phyloP scores from a whole-genome alignment of 1,139 yeast genomes.

The Suhomyces bokatorum region DNA sequence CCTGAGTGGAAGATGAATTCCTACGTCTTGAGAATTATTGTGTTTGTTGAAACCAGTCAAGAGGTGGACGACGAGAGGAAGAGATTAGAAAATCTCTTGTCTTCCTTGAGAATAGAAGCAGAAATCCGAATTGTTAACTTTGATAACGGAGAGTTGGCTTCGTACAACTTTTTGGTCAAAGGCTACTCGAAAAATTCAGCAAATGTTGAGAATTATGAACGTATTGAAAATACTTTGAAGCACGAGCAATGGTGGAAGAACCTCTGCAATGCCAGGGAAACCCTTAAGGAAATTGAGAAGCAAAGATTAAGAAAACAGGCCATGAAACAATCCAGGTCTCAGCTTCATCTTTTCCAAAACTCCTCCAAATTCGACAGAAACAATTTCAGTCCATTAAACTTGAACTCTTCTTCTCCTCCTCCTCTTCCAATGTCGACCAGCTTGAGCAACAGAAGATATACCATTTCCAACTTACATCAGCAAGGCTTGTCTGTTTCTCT shows the following conservation, averaged over 20 bases:
- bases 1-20: slow-evolving; percentile 81
- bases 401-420: slow-evolving; percentile 15
- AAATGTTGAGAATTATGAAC: slow-evolving; percentile 30
- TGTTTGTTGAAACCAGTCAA: slow-evolving; percentile 74
- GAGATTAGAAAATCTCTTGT: slow-evolving; percentile 62
- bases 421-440: slow-evolving; percentile 15
- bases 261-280: slow-evolving; percentile 54
- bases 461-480: slow-evolving; percentile 62
- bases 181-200: slow-evolving; percentile 47
- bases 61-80: slow-evolving; percentile 72
- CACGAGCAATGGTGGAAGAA: slow-evolving; percentile 68
- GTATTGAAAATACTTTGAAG: slow-evolving; percentile 33
- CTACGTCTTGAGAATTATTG: slow-evolving; percentile 75
- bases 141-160: slow-evolving; percentile 55
- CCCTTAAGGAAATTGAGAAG: slow-evolving; percentile 39
- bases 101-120: slow-evolving; percentile 81
- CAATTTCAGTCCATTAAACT: slow-evolving; percentile 29
- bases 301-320: slow-evolving; percentile 18
- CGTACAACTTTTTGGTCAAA: slow-evolving; percentile 75
- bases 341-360: slow-evolving; percentile 2
- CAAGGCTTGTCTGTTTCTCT: slow-evolving; percentile 67
- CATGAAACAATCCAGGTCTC: slow-evolving; percentile 8
- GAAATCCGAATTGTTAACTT: slow-evolving; percentile 70
- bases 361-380: slow-evolving; percentile 10
- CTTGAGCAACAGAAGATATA: slow-evolving; percentile 40